Base-by-base conservation (phyloP, 2,329 filamentous ascomycete genomes). In the Thielaviopsis euricoi region DNA sequence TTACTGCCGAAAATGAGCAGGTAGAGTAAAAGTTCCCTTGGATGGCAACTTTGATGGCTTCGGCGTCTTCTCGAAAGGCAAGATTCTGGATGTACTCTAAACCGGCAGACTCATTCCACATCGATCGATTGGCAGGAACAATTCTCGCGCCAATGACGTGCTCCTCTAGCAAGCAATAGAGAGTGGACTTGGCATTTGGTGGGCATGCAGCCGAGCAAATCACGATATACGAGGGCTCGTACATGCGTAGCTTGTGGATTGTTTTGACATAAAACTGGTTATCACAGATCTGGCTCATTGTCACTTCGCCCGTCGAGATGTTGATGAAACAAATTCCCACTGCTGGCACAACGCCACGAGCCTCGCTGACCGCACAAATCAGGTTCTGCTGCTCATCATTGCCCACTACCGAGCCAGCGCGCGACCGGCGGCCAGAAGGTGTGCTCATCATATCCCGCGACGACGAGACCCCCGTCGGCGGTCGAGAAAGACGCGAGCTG, bases 211-310 rank as follows among this genome's bases (percentile, higher is more conserved):
- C 85, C 4, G 79, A 79, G 65, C 89, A 82, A 63, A 95, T 83
- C 1, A 97, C 72, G 54, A 96, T 86, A 62, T 85, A 82, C 1
- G 84, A 86, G 0, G 91, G 90, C 23, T 85, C 80, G 64, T 88
- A 86, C 23, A 95, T 82, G 56, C 81, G 80, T 37, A 97, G 77
- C 67, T 96, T 95, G 69, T 95, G 87, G 29, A 95, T 75, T 0
- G 89, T 95, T 66, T 84, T 85, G 59, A 89, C 83, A 67, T 95
- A 97, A 37, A 89, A 94, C 67, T 95, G 89, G 58, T 85, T 94
- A 68, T 97, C 91, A 66, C 86, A 89, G 62, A 97, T 91, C 66
- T 96, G 89, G 66, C 88, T 94, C 46, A 97, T 76, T 26, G 89
- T 81, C 17, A 82, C 87, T 70, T 95, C 89, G 46, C 86, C 87